Evolutionary conservation across 768 basidiomycete genomes (phyloP).

Genomic region (Hygrophorus pudorinus): DNA sequence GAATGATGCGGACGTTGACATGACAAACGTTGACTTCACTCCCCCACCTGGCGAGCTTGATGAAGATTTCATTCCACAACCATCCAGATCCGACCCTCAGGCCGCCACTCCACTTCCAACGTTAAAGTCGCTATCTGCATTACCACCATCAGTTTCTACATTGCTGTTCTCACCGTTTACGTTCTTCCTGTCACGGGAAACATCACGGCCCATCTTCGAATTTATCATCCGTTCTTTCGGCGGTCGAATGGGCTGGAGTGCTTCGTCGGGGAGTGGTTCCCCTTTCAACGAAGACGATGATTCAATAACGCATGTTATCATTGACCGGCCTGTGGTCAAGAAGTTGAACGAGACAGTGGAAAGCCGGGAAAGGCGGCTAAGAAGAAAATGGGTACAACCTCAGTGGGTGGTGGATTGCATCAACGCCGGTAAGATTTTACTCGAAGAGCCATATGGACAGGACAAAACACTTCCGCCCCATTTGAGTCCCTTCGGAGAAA

Average conservation of each 20-base stretch:
- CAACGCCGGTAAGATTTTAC: slow-evolving; percentile 75
- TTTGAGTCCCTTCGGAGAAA: slow-evolving; percentile 88
- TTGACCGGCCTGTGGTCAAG: slow-evolving; percentile 71
- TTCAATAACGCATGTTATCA: slow-evolving; percentile 88
- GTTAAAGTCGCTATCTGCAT: slow-evolving; percentile 50
- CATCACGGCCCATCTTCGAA: slow-evolving; percentile 85
- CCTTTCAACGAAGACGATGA: slow-evolving; percentile 69
- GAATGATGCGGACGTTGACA: slow-evolving; percentile 27
- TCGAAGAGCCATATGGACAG: slow-evolving; percentile 79
- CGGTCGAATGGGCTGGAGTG: slow-evolving; percentile 85
- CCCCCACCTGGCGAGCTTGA: slow-evolving; percentile 26
- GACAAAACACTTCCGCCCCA: slow-evolving; percentile 88
- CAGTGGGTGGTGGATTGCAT: slow-evolving; percentile 98
- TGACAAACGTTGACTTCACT: slow-evolving; percentile 22
- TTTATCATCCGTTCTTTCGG: slow-evolving; percentile 90
- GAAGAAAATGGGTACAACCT: slow-evolving; percentile 87
- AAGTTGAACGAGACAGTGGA: slow-evolving; percentile 39
- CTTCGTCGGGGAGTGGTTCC: slow-evolving; percentile 73
- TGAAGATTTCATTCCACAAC: slow-evolving; percentile 63
- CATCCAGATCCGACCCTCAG: slow-evolving; percentile 41
- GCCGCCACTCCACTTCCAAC: slow-evolving; percentile 49
- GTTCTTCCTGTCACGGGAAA: slow-evolving; percentile 92
- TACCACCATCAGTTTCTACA: slow-evolving; percentile 47
- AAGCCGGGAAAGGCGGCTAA: slow-evolving; percentile 50
- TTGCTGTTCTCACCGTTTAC: slow-evolving; percentile 76